Base-by-base conservation (phyloP, 1,284 basidiomycete species). In the Ustilago cynodontis region DNA sequence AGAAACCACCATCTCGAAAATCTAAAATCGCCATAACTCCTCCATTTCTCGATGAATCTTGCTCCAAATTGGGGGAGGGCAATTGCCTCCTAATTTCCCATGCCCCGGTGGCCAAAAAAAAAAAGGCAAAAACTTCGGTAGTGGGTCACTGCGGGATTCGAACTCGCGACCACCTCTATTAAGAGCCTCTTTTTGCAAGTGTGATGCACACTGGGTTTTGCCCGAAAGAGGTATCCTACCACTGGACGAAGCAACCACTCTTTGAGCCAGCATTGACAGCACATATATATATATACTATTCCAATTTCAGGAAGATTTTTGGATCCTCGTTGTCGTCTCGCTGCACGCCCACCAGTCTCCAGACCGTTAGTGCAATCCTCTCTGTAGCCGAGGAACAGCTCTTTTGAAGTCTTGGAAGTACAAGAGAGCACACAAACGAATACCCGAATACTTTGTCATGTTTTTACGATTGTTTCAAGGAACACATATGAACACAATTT, bases 201-300 rank as follows among this genome's bases (percentile, higher is more conserved):
- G 59, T 63, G 63, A 11, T 51, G 10, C 69, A 64, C 59, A 72
- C 64, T 57, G 70, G 70, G 64, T 59, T 24, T 45, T 59, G 39
- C 70, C 70, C 70, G 70, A 72, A 72, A 72, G 70, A 72, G 70
- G 70, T 72, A 72, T 72, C 70, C 70, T 72, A 72, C 70, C 70
- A 72, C 70, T 72, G 64, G 70, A 72, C 70, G 64, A 72, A 72
- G 70, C 70, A 72, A 72, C 70, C 70, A 6, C 65, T 29, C 53
- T 52, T 4, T 47, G 7, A 26, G 57, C 24, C 33, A 7, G 14
- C 7, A 6, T 9, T 1, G 2, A 14, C 9, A 16, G 28, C 39
- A 6, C 5, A 33, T 37, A 31, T 13, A 5, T 35, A 47, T 16
- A 58, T 58, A 58, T 47, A 45, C 1, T 16, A 3, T n/a, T 7